Conservation (phyloP, 305 asterid genomes). For the Stenogyne calaminthoides region DNA sequence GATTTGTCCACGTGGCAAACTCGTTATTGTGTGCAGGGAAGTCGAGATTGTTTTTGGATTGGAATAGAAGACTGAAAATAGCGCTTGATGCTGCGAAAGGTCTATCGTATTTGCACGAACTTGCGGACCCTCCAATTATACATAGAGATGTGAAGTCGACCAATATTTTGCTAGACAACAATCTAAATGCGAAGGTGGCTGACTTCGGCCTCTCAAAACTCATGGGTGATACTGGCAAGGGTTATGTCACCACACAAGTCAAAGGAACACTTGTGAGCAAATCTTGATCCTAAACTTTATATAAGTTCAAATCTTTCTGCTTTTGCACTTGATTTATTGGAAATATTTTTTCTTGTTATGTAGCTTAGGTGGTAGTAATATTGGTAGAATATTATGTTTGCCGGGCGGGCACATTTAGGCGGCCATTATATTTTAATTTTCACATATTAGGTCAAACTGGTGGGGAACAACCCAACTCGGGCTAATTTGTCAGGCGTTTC, state of each 20-base stretch:
- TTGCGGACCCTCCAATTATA: slow-evolving; percentile 87
- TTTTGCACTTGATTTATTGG: not conserved
- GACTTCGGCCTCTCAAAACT: slow-evolving; percentile 90
- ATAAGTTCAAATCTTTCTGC: not conserved
- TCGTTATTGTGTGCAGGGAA: slow-evolving; percentile 33
- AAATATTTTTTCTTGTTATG: no score
- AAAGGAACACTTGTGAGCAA: slow-evolving; percentile 85
- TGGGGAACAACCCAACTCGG: no score
- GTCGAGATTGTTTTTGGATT: slow-evolving; percentile 56
- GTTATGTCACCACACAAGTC: slow-evolving; percentile 86
- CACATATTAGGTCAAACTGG: no score
- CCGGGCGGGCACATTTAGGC: no score
- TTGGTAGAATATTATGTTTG: no score
- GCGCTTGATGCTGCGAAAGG: slow-evolving; percentile 93
- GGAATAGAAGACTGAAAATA: slow-evolving; percentile 66
- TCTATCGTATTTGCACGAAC: slow-evolving; percentile 78
- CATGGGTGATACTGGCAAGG: slow-evolving; percentile 69
- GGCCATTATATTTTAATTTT: no score
- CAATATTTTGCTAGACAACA: slow-evolving; percentile 70
- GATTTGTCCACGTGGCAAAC: no score
- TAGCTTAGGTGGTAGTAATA: no score
- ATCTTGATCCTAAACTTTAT: not conserved
- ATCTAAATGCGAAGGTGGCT: slow-evolving; percentile 77
- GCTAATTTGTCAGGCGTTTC: no score
- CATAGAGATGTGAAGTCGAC: slow-evolving; percentile 87